These are phyloP conservation scores for Nakazawaea anatomiae DNA, from an alignment of 805 yeast species.

Conservation along the genomic window DNA sequence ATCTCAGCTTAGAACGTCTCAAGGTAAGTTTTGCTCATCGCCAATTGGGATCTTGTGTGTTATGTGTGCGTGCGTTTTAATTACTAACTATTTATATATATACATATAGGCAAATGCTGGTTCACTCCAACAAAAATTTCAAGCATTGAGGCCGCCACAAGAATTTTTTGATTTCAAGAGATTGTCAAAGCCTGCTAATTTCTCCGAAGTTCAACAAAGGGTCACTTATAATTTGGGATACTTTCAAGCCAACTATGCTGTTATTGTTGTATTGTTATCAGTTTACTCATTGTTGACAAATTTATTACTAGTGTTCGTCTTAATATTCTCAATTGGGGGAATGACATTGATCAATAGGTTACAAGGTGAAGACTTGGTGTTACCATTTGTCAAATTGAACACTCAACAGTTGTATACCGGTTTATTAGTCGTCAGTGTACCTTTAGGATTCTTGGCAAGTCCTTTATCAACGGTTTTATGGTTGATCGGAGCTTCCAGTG, in stretches of 20 bases:
- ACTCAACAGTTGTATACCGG: constrained; percentile 79
- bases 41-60: not conserved
- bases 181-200: constrained; percentile 83
- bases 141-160: constrained; percentile 80
- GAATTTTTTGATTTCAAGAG: constrained; percentile 92
- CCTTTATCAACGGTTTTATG: constrained; percentile 85
- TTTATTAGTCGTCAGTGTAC: constrained; percentile 65
- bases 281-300: constrained; percentile 87
- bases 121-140: constrained; percentile 54
- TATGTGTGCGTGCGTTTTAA: not conserved
- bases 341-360: constrained; percentile 71
- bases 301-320: constrained; percentile 75
- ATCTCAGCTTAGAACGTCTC: constrained; percentile 43
- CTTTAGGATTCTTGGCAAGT: constrained; percentile 80
- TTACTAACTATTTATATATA: constrained; percentile 7
- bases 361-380: constrained; percentile 75
- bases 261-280: constrained; percentile 65
- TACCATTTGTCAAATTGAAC: constrained; percentile 63
- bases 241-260: constrained; percentile 80
- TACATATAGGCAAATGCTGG: constrained; percentile 37
- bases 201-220: constrained; percentile 85
- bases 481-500: constrained; percentile 84
- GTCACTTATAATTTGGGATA: constrained; percentile 81
- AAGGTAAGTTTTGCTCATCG: constrained; percentile 23
- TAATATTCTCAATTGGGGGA: constrained; percentile 68